These are phyloP conservation scores for Chionographis japonica DNA, from an alignment of 106 monocot genomes.

Conservation along the genomic window DNA sequence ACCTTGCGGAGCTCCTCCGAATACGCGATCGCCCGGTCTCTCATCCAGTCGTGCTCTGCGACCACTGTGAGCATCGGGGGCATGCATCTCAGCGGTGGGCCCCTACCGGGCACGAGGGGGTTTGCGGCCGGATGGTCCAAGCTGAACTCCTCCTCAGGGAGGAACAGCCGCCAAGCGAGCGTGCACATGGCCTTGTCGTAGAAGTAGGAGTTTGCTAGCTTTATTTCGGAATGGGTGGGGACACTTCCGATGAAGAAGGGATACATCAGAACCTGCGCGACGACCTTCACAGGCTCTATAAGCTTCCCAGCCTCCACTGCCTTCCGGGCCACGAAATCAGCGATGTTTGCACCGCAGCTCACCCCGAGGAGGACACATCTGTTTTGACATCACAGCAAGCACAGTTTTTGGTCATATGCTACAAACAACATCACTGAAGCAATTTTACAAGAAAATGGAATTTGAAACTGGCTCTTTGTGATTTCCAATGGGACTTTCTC, in stretches of 20 bases:
- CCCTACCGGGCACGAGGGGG: slow-evolving; percentile 31
- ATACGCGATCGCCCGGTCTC: slow-evolving; percentile 48
- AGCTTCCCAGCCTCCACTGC: slow-evolving; percentile 39
- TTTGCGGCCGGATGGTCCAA: slow-evolving; percentile 49
- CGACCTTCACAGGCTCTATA: slow-evolving; percentile 45
- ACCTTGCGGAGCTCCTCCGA: slow-evolving; percentile 51
- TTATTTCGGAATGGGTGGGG: slow-evolving; percentile 52
- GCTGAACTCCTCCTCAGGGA: slow-evolving; percentile 47
- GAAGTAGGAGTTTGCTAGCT: slow-evolving; percentile 51
- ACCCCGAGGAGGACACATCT: slow-evolving; percentile 50
- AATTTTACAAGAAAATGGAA: too few species aligned
- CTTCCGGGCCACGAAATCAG: slow-evolving; percentile 41
- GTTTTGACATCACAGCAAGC: not conserved
- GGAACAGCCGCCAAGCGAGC: slow-evolving; percentile 46
- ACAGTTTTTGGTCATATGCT: too few species aligned
- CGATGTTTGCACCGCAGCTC: slow-evolving; percentile 54
- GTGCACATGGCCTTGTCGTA: slow-evolving; percentile 50
- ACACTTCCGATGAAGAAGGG: slow-evolving; percentile 49
- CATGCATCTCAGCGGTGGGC: slow-evolving; percentile 48
- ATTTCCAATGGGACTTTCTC: too few species aligned
- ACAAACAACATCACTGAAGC: too few species aligned
- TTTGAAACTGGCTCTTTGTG: too few species aligned
- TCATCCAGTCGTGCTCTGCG: slow-evolving; percentile 63
- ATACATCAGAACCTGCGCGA: slow-evolving; percentile 47
- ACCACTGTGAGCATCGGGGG: slow-evolving; percentile 52